A percentile compares a stretch with the other conserved stretches of the same genome.
phyloP scores from a whole-genome alignment of 805 yeast genomes.

The Teunomyces tritomae region DNA sequence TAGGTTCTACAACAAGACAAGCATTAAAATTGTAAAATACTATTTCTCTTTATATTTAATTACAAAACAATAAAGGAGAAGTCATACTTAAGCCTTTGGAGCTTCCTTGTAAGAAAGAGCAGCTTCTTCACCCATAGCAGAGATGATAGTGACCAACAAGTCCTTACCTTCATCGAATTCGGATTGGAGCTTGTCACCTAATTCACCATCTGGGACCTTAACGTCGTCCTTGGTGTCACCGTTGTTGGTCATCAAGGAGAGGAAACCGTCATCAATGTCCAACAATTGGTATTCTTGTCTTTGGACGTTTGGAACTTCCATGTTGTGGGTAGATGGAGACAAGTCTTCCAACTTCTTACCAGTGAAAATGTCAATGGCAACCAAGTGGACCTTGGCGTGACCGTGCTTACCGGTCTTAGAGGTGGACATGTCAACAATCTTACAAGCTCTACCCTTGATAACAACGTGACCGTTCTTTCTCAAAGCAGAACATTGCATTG shows the following conservation, averaged over 20 bases:
- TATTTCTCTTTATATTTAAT: constrained; percentile 2
- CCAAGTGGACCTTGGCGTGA: constrained; percentile 99
- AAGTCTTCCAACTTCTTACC: constrained; percentile 99
- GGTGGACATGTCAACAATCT: constrained; percentile 99
- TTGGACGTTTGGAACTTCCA: constrained; percentile 97
- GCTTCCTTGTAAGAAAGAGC: constrained; percentile 98
- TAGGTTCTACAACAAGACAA: not conserved
- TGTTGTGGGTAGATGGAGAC: constrained; percentile 99
- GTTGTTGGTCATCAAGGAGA: constrained; percentile 92
- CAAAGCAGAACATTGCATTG: constrained; percentile 99
- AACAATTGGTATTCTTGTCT: constrained; percentile 96
- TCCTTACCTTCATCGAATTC: constrained; percentile 99
- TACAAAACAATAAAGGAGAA: constrained; percentile 3
- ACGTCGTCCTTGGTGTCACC: constrained; percentile 99
- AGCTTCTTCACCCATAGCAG: constrained; percentile 99
- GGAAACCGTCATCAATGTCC: constrained; percentile 98
- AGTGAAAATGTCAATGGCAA: constrained; percentile 98
- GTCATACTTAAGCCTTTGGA: constrained; percentile 52
- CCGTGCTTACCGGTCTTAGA: constrained; percentile 99
- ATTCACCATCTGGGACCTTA: constrained; percentile 95
- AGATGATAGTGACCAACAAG: constrained; percentile 90
- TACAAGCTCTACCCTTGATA: constrained; percentile 99
- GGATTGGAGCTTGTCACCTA: constrained; percentile 88
- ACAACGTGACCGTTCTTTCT: constrained; percentile 99
- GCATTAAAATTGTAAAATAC: not conserved